A percentile compares a stretch with the other conserved stretches of the same genome.
These are phyloP conservation scores for Vararia minispora DNA, from an alignment of 768 basidiomycete genomes.

Conservation along the genomic window DNA sequence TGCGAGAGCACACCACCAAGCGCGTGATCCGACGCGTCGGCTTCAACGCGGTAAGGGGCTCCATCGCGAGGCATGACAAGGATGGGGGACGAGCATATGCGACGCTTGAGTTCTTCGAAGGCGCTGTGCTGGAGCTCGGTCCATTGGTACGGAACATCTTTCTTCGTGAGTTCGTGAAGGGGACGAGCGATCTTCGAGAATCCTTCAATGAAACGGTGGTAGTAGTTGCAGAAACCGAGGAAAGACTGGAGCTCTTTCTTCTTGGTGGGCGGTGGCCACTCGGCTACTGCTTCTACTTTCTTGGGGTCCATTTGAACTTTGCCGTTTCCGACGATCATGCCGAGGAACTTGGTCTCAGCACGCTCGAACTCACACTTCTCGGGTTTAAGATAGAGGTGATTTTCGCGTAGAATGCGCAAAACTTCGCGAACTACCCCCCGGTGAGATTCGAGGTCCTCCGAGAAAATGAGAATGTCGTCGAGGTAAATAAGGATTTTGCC, in stretches of 20 bases:
- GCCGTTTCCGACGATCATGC: slow-evolving; percentile 20
- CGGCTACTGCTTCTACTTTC: slow-evolving; percentile 25
- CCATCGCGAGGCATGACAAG: slow-evolving; percentile 13
- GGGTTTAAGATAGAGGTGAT: neutral
- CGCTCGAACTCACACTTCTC: slow-evolving; percentile 16
- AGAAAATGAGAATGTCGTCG: slow-evolving; percentile 10
- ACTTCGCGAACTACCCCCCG: neutral
- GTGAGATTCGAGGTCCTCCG: neutral
- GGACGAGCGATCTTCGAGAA: slow-evolving; percentile 23
- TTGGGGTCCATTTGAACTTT: slow-evolving; percentile 26
- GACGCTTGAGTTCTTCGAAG: slow-evolving; percentile 21
- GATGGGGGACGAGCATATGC: slow-evolving; percentile 18
- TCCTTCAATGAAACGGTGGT: slow-evolving; percentile 20
- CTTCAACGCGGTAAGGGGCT: slow-evolving; percentile 2
- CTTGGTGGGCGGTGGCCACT: slow-evolving; percentile 27
- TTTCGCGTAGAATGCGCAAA: neutral
- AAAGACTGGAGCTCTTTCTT: slow-evolving; percentile 28
- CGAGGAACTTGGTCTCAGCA: slow-evolving; percentile 20
- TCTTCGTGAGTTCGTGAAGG: slow-evolving; percentile 19
- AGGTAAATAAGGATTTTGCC: slow-evolving; percentile 16
- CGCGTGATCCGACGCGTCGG: slow-evolving; percentile 1
- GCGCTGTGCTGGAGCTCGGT: slow-evolving; percentile 10
- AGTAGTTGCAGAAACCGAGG: slow-evolving; percentile 30
- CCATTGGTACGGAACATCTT: slow-evolving; percentile 21
- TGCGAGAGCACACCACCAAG: slow-evolving; percentile 17